phyloP scores from a whole-genome alignment of 768 basidiomycete species.

The Leucogyrophana mollusca region DNA sequence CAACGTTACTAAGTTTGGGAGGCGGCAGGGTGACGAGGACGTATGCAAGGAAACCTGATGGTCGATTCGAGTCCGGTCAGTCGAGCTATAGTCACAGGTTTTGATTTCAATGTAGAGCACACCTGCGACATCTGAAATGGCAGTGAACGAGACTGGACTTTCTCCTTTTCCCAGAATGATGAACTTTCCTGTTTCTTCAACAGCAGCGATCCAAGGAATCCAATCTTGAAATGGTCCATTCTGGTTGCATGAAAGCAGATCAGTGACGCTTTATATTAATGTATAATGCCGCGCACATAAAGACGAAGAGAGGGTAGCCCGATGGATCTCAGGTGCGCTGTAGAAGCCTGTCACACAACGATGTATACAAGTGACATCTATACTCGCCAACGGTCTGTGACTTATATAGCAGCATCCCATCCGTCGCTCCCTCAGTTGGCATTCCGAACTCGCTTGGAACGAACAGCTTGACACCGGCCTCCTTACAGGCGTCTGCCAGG shows the following conservation, averaged over 20 bases:
- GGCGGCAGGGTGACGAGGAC: conserved; percentile 13
- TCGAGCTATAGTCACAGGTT: too few relatives aligned
- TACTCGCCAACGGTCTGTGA: conserved; percentile 1
- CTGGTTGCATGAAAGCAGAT: conserved; percentile 7
- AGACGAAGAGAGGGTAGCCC: conserved; percentile 17
- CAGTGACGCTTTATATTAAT: background rate
- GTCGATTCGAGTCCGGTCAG: too few relatives aligned
- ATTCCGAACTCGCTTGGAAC: conserved; percentile 29
- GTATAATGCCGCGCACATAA: conserved; percentile 13
- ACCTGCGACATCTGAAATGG: conserved; percentile 25
- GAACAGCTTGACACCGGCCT: conserved; percentile 28
- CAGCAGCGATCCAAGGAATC: conserved; percentile 13
- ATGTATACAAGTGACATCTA: background rate
- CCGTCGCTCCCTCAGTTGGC: conserved; percentile 8
- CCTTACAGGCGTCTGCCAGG: conserved; percentile 18
- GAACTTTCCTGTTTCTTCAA: conserved; percentile 13
- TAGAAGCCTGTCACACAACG: background rate
- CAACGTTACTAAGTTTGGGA: conserved; percentile 9
- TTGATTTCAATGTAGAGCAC: background rate
- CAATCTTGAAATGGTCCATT: conserved; percentile 18
- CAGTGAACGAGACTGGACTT: conserved; percentile 20
- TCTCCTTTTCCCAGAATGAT: conserved; percentile 23
- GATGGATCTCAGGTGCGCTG: conserved; percentile 17
- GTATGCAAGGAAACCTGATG: conserved; percentile 21
- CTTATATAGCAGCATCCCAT: background rate